A percentile compares a stretch with the other conserved stretches of the same genome.
Evolutionary conservation across 345 rosid genomes (phyloP).

Genomic region (Fremontodendron californicum): DNA sequence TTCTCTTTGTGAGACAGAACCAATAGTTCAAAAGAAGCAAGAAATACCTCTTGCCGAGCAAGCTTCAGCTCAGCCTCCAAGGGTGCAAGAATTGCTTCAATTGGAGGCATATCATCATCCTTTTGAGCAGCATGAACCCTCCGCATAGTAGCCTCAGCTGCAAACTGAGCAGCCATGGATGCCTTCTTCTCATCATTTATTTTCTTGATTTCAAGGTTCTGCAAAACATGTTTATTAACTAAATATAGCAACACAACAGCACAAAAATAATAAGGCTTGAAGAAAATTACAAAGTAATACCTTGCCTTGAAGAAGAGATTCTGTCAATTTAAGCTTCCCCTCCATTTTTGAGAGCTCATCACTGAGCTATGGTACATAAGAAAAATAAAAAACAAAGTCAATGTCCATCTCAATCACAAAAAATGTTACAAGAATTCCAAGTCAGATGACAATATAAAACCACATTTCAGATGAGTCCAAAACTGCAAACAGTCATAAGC

Average conservation of each 20-base stretch:
- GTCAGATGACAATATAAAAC: neutral
- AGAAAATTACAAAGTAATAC: slow-evolving; percentile 36
- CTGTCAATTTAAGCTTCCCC: slow-evolving; percentile 75
- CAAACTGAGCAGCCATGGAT: slow-evolving; percentile 99
- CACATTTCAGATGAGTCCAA: neutral
- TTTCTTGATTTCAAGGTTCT: slow-evolving; percentile 97
- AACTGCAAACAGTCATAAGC: neutral
- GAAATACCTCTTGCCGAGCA: slow-evolving; percentile 66
- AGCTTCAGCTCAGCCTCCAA: slow-evolving; percentile 94
- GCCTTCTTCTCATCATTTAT: slow-evolving; percentile 96
- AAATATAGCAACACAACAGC: slow-evolving; percentile 4
- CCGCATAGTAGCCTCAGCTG: slow-evolving; percentile 96
- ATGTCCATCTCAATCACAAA: slow-evolving; percentile 10
- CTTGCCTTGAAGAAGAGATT: slow-evolving; percentile 75
- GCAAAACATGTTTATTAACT: slow-evolving; percentile 21
- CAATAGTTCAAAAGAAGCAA: slow-evolving; percentile 2
- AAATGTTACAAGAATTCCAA: neutral
- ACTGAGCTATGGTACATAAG: slow-evolving; percentile 55
- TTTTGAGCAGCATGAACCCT: slow-evolving; percentile 99
- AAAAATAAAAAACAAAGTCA: slow-evolving; percentile 16
- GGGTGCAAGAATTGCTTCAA: slow-evolving; percentile 98
- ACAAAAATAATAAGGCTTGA: neutral
- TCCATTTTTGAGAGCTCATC: slow-evolving; percentile 79
- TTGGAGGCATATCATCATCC: slow-evolving; percentile 99
- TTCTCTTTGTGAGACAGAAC: slow-evolving; percentile 3